Conservation (phyloP, 2,329 filamentous ascomycete genomes). For the Phoma sp. region DNA sequence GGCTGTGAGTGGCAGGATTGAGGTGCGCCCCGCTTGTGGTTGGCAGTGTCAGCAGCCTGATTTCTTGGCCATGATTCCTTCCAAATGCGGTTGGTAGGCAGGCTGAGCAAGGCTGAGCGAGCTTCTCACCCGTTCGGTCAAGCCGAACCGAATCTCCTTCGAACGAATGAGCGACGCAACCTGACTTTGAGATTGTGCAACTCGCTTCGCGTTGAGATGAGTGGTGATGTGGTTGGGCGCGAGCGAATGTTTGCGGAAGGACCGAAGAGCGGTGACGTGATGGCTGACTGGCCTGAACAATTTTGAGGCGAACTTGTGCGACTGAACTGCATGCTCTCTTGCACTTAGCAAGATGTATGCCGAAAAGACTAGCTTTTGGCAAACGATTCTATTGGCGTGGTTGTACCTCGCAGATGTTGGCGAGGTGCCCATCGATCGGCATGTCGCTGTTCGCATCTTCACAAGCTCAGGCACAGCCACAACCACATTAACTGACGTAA, state of each 20-base stretch:
- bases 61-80: constrained; percentile 26
- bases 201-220: neutral
- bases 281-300: too few species aligned
- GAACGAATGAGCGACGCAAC: neutral
- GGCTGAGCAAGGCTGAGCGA: neutral
- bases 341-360: too few species aligned
- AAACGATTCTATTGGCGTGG: too few species aligned
- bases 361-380: too few species aligned
- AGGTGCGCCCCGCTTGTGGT: neutral
- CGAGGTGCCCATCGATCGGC: too few species aligned
- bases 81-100: constrained; percentile 11
- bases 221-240: neutral
- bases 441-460: too few species aligned
- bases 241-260: neutral
- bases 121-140: neutral
- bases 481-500: neutral
- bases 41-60: constrained; percentile 15
- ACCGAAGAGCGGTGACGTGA: neutral
- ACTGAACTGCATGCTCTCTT: too few species aligned
- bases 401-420: too few species aligned
- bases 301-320: too few species aligned
- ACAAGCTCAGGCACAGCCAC: neutral
- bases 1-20: constrained; percentile 4
- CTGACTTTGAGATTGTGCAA: neutral
- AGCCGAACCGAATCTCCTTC: neutral